Percentiles rank a stretch among this genome's conserved stretches.
phyloP scores from a whole-genome alignment of 257 asterid genomes.

The Ophiorrhiza pumila region DNA sequence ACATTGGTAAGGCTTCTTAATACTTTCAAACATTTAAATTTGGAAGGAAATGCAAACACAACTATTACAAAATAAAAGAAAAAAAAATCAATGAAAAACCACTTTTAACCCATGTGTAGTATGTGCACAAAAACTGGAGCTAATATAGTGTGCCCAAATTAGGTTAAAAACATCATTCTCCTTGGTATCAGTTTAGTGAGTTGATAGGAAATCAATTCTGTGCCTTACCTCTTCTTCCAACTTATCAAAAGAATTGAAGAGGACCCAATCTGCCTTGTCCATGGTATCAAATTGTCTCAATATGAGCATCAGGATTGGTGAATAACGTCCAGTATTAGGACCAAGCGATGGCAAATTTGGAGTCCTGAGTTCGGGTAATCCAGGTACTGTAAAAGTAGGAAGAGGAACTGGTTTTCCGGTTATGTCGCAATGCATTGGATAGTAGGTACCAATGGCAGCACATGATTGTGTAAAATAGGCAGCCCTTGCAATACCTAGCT shows the following conservation, averaged over 20 bases:
- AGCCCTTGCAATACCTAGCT: conserved; percentile 34
- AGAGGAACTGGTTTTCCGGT: conserved; percentile 28
- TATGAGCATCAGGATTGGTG: conserved; percentile 43
- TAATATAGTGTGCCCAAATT: not conserved
- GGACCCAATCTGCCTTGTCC: conserved; percentile 55
- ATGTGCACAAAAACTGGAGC: not conserved
- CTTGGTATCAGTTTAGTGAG: not conserved
- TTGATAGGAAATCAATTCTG: not conserved
- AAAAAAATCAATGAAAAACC: not conserved
- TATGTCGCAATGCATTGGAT: conserved; percentile 50
- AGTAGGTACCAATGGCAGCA: conserved; percentile 46
- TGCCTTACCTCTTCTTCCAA: conserved; percentile 52
- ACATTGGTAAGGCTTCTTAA: not conserved
- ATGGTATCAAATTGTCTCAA: conserved; percentile 42
- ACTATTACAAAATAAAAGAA: not conserved
- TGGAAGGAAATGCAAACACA: not conserved
- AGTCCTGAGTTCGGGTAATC: conserved; percentile 37
- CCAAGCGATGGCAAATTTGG: conserved; percentile 55
- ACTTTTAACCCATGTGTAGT: not conserved
- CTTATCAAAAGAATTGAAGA: conserved; percentile 51
- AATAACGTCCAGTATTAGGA: conserved; percentile 33
- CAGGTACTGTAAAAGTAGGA: conserved; percentile 31
- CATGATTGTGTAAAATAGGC: conserved; percentile 64
- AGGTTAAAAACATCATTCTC: not conserved
- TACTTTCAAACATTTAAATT: not conserved